Evolutionary conservation across 2,329 filamentous ascomycete genomes (phyloP).

Genomic region (Apiospora marii): DNA sequence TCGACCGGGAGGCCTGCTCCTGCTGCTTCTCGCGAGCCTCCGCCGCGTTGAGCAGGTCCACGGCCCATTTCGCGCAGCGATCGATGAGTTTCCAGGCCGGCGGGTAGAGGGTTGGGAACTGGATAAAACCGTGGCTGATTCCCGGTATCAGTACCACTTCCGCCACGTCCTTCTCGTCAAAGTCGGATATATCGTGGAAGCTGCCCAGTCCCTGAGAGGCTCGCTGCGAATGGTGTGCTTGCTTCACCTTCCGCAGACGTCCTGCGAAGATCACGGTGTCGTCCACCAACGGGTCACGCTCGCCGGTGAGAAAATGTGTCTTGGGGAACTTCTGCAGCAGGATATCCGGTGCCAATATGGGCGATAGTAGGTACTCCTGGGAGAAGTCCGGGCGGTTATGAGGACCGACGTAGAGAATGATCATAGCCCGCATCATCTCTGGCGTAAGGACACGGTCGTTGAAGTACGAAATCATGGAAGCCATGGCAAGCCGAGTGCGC

Average conservation of each 20-base stretch:
- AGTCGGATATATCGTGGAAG: conserved; percentile 58
- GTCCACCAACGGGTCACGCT: conserved; percentile 93
- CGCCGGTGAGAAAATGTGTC: conserved; percentile 92
- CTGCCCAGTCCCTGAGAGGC: conserved; percentile 61
- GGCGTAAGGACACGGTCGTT: conserved; percentile 94
- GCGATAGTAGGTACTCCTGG: conserved; percentile 89
- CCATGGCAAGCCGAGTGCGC: conserved; percentile 88
- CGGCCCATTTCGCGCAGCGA: conserved; percentile 81
- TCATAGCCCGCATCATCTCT: conserved; percentile 99
- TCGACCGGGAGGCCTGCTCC: conserved; percentile 30
- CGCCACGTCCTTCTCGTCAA: conserved; percentile 77
- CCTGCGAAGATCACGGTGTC: conserved; percentile 97
- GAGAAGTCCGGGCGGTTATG: conserved; percentile 93
- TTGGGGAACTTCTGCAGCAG: conserved; percentile 90
- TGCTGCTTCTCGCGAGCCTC: conserved; percentile 48
- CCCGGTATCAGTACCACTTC: conserved; percentile 88
- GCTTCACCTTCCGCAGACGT: conserved; percentile 81
- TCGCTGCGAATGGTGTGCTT: conserved; percentile 57
- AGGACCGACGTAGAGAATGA: conserved; percentile 94
- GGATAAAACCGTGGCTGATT: conserved; percentile 91
- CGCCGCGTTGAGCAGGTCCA: conserved; percentile 72
- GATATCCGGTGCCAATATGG: conserved; percentile 85
- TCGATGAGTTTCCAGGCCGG: conserved; percentile 90
- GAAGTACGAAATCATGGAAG: conserved; percentile 98
- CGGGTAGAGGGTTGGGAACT: conserved; percentile 88